Evolutionary conservation across 805 yeast genomes (phyloP), one percentile per base, ranked within the genome.

Genomic region (Pichia scutulata): DNA sequence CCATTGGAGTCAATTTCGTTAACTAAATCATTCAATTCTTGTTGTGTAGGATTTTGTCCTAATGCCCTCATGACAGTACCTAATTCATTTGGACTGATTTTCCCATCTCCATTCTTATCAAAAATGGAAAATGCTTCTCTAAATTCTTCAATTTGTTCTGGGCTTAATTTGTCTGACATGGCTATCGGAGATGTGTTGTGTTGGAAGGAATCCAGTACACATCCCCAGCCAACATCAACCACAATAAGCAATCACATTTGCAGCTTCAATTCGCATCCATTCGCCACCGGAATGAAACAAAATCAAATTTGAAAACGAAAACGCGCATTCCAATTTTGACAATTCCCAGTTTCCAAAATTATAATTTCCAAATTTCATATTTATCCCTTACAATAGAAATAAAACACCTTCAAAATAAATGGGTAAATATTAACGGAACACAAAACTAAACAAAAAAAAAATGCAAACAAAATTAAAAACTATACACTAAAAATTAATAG

Each of bases 1-100:
- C 92, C 92, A 72, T 93, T 93, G 55, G 85, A 84, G 69, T 93
- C 99, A 48, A 93, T 95, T 71, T 93, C 99, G 68, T 92, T 92
- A 76, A 93, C 88, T 85, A 93, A 82, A 67, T 93, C 99, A 50
- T 93, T 86, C 62, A 93, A 84, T 70, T 93, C 99, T 57, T 89
- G 82, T 70, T 93, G 98, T 46, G 95, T 83, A 37, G 99, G 99
- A 63, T 92, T 92, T 70, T 89, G 93, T 47, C 99, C 99, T 64
- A 93, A 76, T n/a, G 97, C 88, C 73, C 99, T 85, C 99, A 93
- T 93, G 48, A 93, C 99, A 4, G 97, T 89, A 57, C 98, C 97
- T 59, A 93, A 77, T 72, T 93, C 99, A 64, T 87, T 80, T 60
- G 97, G 87, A 52, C 97, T 89, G 74, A 93, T 93, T 65, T 89